Percentiles rank a stretch among this genome's conserved stretches.
Evolutionary conservation across 805 yeast species (phyloP).

Genomic region (Hanseniaspora jakobsenii): DNA sequence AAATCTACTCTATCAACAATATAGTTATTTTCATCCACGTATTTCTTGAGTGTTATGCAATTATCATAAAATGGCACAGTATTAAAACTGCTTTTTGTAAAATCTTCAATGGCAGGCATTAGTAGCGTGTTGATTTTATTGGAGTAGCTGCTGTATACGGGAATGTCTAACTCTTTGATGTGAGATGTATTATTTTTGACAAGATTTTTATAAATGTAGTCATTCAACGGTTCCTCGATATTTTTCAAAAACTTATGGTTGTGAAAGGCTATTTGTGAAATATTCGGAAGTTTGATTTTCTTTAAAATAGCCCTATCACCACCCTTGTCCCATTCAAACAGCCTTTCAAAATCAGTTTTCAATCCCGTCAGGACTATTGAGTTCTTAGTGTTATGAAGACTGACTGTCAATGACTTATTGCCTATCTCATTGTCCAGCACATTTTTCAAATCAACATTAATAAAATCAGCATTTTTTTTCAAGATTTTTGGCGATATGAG

Average conservation of each 20-base stretch:
- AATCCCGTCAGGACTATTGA: constrained; percentile 9
- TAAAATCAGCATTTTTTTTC: constrained; percentile 22
- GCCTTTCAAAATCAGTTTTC: constrained; percentile 3
- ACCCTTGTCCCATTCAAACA: constrained; percentile 1
- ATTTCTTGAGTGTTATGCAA: constrained; percentile 24
- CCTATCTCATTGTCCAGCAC: constrained; percentile 16
- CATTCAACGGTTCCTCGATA: constrained; percentile 27
- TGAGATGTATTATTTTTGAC: constrained; percentile 24
- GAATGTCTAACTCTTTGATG: constrained; percentile 21
- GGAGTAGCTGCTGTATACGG: constrained; percentile 26
- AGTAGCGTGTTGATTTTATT: constrained; percentile 24
- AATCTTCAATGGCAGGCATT: constrained; percentile 26
- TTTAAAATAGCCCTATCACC: constrained; percentile 4
- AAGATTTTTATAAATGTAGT: constrained; percentile 26
- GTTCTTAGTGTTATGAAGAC: constrained; percentile 9
- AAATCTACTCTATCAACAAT: constrained; percentile 12
- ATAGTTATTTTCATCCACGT: constrained; percentile 16
- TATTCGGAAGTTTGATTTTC: constrained; percentile 10
- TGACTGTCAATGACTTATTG: constrained; percentile 2
- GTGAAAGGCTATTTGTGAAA: constrained; percentile 26
- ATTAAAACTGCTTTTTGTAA: constrained; percentile 26
- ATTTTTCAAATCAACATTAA: constrained; percentile 18
- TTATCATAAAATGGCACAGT: constrained; percentile 28
- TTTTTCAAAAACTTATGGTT: constrained; percentile 25
- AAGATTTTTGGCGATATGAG: constrained; percentile 24